Percentiles rank a stretch among this genome's conserved stretches.
Evolutionary conservation across 495 filamentous ascomycete species (phyloP).

Genomic region (Neurospora sp.): DNA sequence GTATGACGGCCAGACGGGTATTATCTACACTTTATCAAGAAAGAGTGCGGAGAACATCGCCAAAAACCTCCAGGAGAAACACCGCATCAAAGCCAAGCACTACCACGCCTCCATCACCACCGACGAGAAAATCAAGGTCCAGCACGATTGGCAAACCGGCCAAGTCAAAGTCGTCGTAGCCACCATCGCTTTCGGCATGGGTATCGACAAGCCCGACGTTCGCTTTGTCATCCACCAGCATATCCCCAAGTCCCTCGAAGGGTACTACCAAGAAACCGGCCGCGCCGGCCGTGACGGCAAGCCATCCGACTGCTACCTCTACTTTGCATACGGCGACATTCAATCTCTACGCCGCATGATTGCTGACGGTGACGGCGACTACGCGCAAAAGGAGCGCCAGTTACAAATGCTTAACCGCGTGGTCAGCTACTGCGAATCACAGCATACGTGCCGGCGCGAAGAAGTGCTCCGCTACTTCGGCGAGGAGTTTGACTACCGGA

Average conservation of each 20-base stretch:
- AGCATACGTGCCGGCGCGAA: slow-evolving; percentile 71
- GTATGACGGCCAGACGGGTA: slow-evolving; percentile 68
- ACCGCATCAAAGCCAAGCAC: slow-evolving; percentile 63
- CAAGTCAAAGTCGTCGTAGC: slow-evolving; percentile 83
- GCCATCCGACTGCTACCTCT: slow-evolving; percentile 80
- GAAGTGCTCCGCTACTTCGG: slow-evolving; percentile 90
- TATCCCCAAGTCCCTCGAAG: slow-evolving; percentile 91
- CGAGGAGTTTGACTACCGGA: slow-evolving; percentile 60
- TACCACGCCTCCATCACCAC: slow-evolving; percentile 76
- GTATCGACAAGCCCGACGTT: slow-evolving; percentile 93
- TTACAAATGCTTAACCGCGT: slow-evolving; percentile 75
- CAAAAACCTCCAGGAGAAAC: slow-evolving; percentile 44
- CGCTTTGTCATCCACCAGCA: slow-evolving; percentile 90
- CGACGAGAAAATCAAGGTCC: slow-evolving; percentile 53
- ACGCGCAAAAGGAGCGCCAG: slow-evolving; percentile 73
- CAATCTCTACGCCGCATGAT: slow-evolving; percentile 62
- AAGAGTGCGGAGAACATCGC: slow-evolving; percentile 75
- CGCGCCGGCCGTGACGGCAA: slow-evolving; percentile 88
- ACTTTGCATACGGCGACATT: slow-evolving; percentile 68
- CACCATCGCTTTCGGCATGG: slow-evolving; percentile 99
- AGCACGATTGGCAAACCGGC: slow-evolving; percentile 73
- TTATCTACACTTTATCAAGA: slow-evolving; percentile 88
- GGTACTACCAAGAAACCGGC: slow-evolving; percentile 96
- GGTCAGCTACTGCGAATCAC: slow-evolving; percentile 79
- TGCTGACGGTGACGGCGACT: slow-evolving; percentile 58